These are phyloP conservation scores for Ziziphus jujuba DNA, from an alignment of 306 rosid species.

Conservation along the genomic window DNA sequence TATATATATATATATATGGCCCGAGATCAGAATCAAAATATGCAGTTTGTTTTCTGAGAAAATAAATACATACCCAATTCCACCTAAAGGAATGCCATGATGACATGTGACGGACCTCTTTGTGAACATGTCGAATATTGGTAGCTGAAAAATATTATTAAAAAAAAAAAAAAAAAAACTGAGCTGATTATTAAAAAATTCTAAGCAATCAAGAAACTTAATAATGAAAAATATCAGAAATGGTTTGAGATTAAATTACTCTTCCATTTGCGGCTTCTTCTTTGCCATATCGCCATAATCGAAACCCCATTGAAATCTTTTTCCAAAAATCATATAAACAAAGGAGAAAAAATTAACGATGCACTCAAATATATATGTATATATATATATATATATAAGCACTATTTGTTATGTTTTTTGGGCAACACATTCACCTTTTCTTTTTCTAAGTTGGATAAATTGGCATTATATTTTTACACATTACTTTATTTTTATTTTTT, in stretches of 20 bases:
- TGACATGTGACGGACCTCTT: slow-evolving; percentile 50
- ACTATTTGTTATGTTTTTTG: too few species aligned
- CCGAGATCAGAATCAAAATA: neutral
- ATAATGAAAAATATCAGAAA: neutral
- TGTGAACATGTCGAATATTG: slow-evolving; percentile 10
- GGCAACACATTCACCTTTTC: too few species aligned
- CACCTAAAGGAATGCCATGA: slow-evolving; percentile 91
- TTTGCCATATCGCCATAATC: slow-evolving; percentile 57
- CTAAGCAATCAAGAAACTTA: neutral
- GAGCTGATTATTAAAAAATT: slow-evolving; percentile 2
- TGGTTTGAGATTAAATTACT: slow-evolving; percentile 43
- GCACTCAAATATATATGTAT: too few species aligned
- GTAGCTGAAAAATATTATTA: neutral
- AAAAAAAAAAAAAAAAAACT: neutral
- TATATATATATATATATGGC: slow-evolving; percentile 1
- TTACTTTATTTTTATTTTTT: too few species aligned
- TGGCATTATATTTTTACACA: too few species aligned
- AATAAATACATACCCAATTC: slow-evolving; percentile 70
- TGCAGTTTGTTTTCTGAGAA: neutral
- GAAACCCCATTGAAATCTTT: slow-evolving; percentile 77
- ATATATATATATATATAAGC: too few species aligned
- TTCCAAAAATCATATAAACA: neutral
- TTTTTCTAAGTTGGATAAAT: too few species aligned
- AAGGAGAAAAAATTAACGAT: neutral
- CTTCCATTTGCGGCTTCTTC: slow-evolving; percentile 70